These are phyloP conservation scores for Crucihimalaya himalaica DNA, from an alignment of 345 rosid genomes.

Conservation along the genomic window DNA sequence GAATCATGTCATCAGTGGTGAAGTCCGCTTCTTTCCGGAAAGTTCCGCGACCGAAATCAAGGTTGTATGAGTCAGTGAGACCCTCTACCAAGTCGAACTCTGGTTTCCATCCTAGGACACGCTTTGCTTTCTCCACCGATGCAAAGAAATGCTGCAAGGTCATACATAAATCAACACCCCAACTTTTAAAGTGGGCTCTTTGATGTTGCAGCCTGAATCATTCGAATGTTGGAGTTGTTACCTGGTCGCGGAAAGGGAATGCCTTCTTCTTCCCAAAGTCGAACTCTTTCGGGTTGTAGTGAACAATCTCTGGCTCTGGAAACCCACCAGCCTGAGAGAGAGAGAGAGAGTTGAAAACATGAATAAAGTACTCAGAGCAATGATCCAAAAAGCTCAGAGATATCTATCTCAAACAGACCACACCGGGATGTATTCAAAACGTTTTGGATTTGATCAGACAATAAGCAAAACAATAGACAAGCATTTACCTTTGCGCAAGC, in stretches of 20 bases:
- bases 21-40: constrained; percentile 91
- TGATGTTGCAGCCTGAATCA: constrained; percentile 7
- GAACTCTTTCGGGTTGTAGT: constrained; percentile 85
- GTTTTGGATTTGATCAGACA: not conserved
- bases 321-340: constrained; percentile 79
- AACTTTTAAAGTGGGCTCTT: not conserved
- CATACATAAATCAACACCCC: not conserved
- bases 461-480: not conserved
- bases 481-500: constrained; percentile 89
- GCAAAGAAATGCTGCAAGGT: constrained; percentile 93
- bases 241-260: constrained; percentile 98
- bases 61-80: constrained; percentile 91
- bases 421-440: not conserved
- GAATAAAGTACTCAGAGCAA: not conserved
- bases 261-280: constrained; percentile 98
- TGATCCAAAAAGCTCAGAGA: constrained; percentile 1
- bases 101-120: constrained; percentile 77
- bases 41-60: constrained; percentile 89
- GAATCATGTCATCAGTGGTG: constrained; percentile 84
- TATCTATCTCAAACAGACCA: not conserved
- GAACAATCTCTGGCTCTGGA: constrained; percentile 91
- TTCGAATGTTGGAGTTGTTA: constrained; percentile 29
- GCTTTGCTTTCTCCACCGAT: constrained; percentile 86
- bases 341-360: constrained; percentile 1
- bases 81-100: constrained; percentile 84